Percentiles rank a stretch among this genome's conserved stretches.
These are phyloP conservation scores for Trypanosoma platydactyli DNA, from an alignment of 208 protist genomes.

Conservation along the genomic window DNA sequence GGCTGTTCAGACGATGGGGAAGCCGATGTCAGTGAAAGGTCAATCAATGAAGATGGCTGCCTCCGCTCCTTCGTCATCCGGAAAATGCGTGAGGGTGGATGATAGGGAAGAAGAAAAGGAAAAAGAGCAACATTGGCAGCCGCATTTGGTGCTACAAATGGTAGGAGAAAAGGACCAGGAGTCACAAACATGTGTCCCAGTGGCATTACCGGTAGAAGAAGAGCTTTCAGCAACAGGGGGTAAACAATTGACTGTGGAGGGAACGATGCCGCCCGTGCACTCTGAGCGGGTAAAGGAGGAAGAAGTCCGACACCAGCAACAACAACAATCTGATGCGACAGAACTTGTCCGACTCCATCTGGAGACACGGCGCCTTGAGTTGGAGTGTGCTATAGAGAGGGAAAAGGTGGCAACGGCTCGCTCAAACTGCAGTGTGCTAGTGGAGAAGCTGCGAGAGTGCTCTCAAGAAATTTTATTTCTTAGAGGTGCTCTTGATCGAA, in stretches of 20 bases:
- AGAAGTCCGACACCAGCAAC: background rate
- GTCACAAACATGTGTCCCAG: too few species aligned
- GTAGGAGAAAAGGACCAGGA: background rate
- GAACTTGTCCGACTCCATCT: background rate
- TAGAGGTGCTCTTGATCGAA: slow-evolving; percentile 1
- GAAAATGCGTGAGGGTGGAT: too few species aligned
- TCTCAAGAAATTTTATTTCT: slow-evolving; percentile 14
- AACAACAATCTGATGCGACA: background rate
- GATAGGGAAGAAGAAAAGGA: background rate
- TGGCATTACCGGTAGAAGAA: too few species aligned
- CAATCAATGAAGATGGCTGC: background rate
- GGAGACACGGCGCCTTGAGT: background rate
- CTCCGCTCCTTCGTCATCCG: too few species aligned
- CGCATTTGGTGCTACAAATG: background rate
- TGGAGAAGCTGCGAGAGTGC: background rate
- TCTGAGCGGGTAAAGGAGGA: too few species aligned
- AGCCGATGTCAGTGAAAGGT: background rate
- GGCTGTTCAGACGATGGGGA: slow-evolving; percentile 5
- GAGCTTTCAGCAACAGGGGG: too few species aligned
- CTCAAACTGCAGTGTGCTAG: background rate
- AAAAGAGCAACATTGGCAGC: background rate
- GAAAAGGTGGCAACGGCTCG: background rate
- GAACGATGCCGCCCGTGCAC: too few species aligned
- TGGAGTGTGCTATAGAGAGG: slow-evolving; percentile 3
- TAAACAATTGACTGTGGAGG: too few species aligned